Conservation (phyloP, 2,329 filamentous ascomycete genomes). For the Fusarium ramigenum region DNA sequence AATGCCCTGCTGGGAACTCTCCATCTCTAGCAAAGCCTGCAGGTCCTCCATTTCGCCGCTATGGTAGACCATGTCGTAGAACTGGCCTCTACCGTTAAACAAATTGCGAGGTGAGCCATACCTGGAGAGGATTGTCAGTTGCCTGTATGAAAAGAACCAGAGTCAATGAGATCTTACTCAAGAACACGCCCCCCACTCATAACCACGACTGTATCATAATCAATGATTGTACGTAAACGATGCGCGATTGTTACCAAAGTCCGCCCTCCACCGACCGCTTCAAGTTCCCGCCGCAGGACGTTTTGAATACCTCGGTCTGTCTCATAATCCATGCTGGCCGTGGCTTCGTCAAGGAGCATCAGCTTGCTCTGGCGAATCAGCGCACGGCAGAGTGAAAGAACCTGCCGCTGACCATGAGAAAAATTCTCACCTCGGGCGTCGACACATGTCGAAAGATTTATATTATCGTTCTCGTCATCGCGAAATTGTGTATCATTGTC, state of each 20-base stretch:
- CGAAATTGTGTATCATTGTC: constrained; percentile 37
- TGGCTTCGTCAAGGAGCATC: constrained; percentile 67
- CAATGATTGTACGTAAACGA: constrained; percentile 65
- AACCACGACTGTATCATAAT: constrained; percentile 67
- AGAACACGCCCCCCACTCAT: constrained; percentile 63
- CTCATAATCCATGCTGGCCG: constrained; percentile 67
- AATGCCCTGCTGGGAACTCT: neutral
- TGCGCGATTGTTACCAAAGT: constrained; percentile 69
- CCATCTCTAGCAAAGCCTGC: constrained; percentile 46
- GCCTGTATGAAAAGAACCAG: neutral
- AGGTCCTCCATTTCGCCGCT: constrained; percentile 62
- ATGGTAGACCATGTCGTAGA: constrained; percentile 65
- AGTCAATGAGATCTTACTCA: constrained; percentile 53
- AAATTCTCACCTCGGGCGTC: constrained; percentile 65
- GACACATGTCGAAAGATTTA: constrained; percentile 57
- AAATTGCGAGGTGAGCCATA: constrained; percentile 58
- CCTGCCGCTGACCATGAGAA: constrained; percentile 66
- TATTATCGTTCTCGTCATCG: constrained; percentile 24
- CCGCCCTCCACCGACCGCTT: constrained; percentile 53
- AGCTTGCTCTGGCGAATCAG: constrained; percentile 64
- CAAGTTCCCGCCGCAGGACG: constrained; percentile 61
- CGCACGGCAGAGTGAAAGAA: constrained; percentile 66
- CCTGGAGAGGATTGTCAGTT: constrained; percentile 40
- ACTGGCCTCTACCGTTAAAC: constrained; percentile 56
- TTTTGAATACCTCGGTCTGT: constrained; percentile 65